Percentiles rank a stretch among this genome's conserved stretches.
These are phyloP conservation scores for Penicillium sp. DNA, from an alignment of 2,329 filamentous ascomycete species.

Conservation along the genomic window DNA sequence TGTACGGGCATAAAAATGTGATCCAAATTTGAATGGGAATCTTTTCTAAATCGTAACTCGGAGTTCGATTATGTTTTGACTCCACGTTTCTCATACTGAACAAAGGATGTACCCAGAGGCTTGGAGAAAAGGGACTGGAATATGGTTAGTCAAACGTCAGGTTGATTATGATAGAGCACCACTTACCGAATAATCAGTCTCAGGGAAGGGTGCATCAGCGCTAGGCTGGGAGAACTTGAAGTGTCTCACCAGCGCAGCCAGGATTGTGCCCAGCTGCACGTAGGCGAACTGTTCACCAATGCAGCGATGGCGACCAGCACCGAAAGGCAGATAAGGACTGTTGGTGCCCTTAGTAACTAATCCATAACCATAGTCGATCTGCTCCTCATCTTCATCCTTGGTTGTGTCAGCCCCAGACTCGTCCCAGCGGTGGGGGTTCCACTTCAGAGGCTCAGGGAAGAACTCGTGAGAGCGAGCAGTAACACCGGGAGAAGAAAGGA, in stretches of 20 bases:
- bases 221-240: slow-evolving; percentile 71
- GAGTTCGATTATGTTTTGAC: slow-evolving; percentile 25
- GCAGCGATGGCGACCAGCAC: slow-evolving; percentile 86
- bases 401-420: slow-evolving; percentile 48
- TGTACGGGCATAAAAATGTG: slow-evolving; percentile 2
- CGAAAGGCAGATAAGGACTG: slow-evolving; percentile 91
- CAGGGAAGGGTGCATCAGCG: slow-evolving; percentile 29
- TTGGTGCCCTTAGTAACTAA: slow-evolving; percentile 85
- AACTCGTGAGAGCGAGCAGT: slow-evolving; percentile 67
- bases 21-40: slow-evolving; percentile 1
- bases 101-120: slow-evolving; percentile 66
- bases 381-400: slow-evolving; percentile 61
- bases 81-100: slow-evolving; percentile 65
- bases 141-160: slow-evolving; percentile 9
- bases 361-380: slow-evolving; percentile 91
- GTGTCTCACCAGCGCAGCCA: slow-evolving; percentile 69
- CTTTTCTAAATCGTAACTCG: background rate
- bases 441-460: slow-evolving; percentile 78
- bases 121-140: slow-evolving; percentile 64
- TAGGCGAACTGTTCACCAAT: slow-evolving; percentile 98
- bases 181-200: slow-evolving; percentile 57
- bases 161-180: background rate
- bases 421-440: slow-evolving; percentile 93
- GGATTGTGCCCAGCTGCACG: slow-evolving; percentile 82
- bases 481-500: slow-evolving; percentile 82